Conservation (phyloP, 257 asterid genomes). For the Primulina huaijiensis region DNA sequence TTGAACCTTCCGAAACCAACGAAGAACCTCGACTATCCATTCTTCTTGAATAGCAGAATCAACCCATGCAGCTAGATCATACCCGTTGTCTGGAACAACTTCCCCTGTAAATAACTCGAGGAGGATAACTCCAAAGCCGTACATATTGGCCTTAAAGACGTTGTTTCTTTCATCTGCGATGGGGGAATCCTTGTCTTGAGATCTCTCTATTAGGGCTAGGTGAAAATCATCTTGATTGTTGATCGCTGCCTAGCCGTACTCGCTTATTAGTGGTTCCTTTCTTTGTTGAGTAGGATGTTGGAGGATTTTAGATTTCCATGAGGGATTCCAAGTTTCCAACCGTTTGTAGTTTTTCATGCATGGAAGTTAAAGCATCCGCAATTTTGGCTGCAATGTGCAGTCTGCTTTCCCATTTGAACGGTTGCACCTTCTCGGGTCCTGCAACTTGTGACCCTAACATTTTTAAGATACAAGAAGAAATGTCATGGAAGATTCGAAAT, state of each 20-base stretch:
- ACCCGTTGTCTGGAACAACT: constrained; percentile 28
- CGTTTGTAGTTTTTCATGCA: constrained; percentile 35
- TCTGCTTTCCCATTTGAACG: constrained; percentile 41
- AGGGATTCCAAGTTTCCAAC: constrained; percentile 30
- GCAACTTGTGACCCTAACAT: neutral
- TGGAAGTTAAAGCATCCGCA: constrained; percentile 35
- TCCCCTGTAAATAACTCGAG: constrained; percentile 47
- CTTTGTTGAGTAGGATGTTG: constrained; percentile 36
- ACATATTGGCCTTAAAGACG: constrained; percentile 32
- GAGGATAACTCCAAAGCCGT: constrained; percentile 38
- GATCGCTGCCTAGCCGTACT: constrained; percentile 36
- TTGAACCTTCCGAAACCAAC: constrained; percentile 35
- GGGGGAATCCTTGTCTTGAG: neutral
- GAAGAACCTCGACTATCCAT: constrained; percentile 45
- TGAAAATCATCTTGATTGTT: constrained; percentile 17
- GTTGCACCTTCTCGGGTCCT: constrained; percentile 32
- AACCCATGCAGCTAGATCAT: constrained; percentile 44
- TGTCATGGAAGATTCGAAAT: too few relatives aligned
- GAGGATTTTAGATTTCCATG: constrained; percentile 32
- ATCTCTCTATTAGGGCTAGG: too few relatives aligned
- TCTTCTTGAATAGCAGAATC: constrained; percentile 39
- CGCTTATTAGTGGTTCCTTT: constrained; percentile 41
- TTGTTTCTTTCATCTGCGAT: neutral
- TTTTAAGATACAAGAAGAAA: too few relatives aligned
- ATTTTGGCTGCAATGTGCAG: constrained; percentile 30